These are phyloP conservation scores for Chernovozyma sophiae-reginae DNA, from an alignment of 1,139 yeast species.

Conservation along the genomic window DNA sequence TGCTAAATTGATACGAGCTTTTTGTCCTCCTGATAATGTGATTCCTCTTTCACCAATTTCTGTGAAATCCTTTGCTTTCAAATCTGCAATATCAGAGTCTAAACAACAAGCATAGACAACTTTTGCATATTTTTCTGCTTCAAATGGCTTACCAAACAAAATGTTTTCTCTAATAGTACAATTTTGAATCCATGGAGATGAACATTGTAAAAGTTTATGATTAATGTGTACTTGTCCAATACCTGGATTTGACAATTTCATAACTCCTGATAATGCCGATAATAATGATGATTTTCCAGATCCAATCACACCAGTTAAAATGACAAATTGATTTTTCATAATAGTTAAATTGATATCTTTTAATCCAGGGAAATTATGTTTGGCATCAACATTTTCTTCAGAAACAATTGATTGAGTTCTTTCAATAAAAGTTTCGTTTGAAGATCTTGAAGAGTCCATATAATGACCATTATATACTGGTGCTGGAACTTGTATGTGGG, in stretches of 20 bases:
- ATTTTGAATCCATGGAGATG: constrained; percentile 35
- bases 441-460: constrained; percentile 8
- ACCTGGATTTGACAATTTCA: constrained; percentile 23
- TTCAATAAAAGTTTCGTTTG: constrained; percentile 14
- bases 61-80: constrained; percentile 21
- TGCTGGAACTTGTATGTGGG: constrained; percentile 4
- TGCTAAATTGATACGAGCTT: constrained; percentile 73
- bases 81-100: constrained; percentile 17
- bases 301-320: constrained; percentile 48
- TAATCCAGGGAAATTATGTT: constrained; percentile 26
- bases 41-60: constrained; percentile 35
- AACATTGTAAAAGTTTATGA: constrained; percentile 26
- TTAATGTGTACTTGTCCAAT: constrained; percentile 24
- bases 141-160: constrained; percentile 15
- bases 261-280: constrained; percentile 38
- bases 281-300: constrained; percentile 47
- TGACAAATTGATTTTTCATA: constrained; percentile 34
- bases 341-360: constrained; percentile 26
- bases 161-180: constrained; percentile 24
- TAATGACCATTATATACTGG: constrained; percentile 1
- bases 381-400: constrained; percentile 1
- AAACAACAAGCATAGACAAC: constrained; percentile 19
- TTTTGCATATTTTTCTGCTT: constrained; percentile 13
- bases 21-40: constrained; percentile 82
- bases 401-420: constrained; percentile 6